A percentile compares a stretch with the other conserved stretches of the same genome.
Conservation (phyloP, 305 asterid species). For the Fraxinus greggii region DNA sequence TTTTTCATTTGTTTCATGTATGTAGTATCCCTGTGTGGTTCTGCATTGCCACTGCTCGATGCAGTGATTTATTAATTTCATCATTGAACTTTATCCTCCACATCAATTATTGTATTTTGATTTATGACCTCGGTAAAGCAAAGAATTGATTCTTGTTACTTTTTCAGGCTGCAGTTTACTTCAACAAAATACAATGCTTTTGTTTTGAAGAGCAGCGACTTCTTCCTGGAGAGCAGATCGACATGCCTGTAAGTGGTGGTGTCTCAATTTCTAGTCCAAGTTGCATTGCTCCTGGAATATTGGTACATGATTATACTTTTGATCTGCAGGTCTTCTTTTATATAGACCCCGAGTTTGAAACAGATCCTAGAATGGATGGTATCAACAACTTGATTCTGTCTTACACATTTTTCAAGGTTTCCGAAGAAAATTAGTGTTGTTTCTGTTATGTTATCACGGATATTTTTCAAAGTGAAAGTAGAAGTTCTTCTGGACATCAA, state of each 20-base stretch:
- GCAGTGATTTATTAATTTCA: not conserved
- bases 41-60: not conserved
- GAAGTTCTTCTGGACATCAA: not conserved
- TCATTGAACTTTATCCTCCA: not conserved
- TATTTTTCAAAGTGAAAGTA: not conserved
- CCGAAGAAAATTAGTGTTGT: slow-evolving; percentile 45
- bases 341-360: slow-evolving; percentile 89
- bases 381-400: slow-evolving; percentile 81
- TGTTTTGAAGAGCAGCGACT: slow-evolving; percentile 91
- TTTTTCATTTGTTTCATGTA: not conserved
- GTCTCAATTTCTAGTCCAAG: not conserved
- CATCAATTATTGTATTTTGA: not conserved
- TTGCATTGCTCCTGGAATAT: not conserved
- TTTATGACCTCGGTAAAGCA: not conserved
- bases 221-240: slow-evolving; percentile 89
- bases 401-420: slow-evolving; percentile 76
- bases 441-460: not conserved
- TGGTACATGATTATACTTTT: not conserved
- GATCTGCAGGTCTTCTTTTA: slow-evolving; percentile 54
- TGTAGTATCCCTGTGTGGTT: not conserved
- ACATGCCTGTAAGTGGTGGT: slow-evolving; percentile 75
- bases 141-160: not conserved
- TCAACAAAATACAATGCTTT: slow-evolving; percentile 90
- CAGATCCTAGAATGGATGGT: slow-evolving; percentile 90
- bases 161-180: slow-evolving; percentile 82